Percentiles rank a stretch among this genome's conserved stretches.
Conservation (phyloP, 768 basidiomycete genomes). For the Psilocybe sp. region DNA sequence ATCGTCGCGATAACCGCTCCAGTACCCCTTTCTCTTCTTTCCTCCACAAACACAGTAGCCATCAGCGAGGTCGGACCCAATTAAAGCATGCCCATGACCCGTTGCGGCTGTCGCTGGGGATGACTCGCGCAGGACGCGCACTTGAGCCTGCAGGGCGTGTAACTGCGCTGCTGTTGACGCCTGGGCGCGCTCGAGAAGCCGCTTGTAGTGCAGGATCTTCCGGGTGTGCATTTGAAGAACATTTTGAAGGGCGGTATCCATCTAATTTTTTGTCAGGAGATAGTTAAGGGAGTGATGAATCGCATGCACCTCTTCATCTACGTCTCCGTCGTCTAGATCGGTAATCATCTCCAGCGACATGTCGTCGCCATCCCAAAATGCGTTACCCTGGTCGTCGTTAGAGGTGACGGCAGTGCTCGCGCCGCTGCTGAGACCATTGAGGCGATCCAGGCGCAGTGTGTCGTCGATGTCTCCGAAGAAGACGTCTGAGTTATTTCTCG, state of each 20-base stretch:
- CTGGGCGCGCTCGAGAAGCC: constrained; percentile 79
- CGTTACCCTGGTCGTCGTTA: constrained; percentile 27
- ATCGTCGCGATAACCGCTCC: constrained; percentile 64
- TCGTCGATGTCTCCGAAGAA: constrained; percentile 9
- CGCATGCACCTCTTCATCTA: constrained; percentile 65
- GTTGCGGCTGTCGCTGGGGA: constrained; percentile 17
- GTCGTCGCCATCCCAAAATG: constrained; percentile 44
- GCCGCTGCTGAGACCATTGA: constrained; percentile 21
- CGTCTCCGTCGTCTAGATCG: constrained; percentile 53
- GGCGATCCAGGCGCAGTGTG: constrained; percentile 11
- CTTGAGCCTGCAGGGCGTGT: constrained; percentile 82
- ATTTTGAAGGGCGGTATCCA: constrained; percentile 35
- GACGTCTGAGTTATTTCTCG: constrained; percentile 6
- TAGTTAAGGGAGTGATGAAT: not conserved
- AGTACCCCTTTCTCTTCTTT: constrained; percentile 61
- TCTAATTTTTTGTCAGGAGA: constrained; percentile 19
- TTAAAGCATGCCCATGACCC: constrained; percentile 16
- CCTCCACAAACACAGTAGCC: constrained; percentile 56
- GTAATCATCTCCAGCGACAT: constrained; percentile 76
- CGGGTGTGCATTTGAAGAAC: constrained; percentile 42
- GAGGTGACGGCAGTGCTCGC: constrained; percentile 25
- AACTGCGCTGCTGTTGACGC: constrained; percentile 77
- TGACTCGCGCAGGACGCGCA: constrained; percentile 58
- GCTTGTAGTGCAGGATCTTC: constrained; percentile 72
- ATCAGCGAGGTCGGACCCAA: constrained; percentile 21